These are phyloP conservation scores for Gymnopilus dilepis DNA, from an alignment of 768 basidiomycete genomes.

Conservation along the genomic window DNA sequence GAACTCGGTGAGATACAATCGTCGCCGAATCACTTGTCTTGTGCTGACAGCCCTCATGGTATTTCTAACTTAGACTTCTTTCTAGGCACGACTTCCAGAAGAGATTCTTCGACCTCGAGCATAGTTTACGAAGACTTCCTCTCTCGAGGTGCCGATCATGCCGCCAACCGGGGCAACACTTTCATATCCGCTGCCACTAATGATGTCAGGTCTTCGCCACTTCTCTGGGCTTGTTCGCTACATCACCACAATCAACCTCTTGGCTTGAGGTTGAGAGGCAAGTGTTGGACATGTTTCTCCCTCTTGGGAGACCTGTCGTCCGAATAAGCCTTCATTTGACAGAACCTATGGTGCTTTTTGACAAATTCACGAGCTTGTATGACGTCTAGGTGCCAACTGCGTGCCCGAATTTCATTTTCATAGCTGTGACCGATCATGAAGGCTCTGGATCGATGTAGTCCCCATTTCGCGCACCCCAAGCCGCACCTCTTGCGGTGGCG, in stretches of 20 bases:
- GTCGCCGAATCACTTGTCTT: not conserved
- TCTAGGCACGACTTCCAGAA: not conserved
- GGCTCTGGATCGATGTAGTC: not conserved
- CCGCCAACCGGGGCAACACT: too few relatives aligned
- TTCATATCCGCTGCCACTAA: not conserved
- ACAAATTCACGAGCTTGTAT: not conserved
- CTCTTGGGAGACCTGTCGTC: not conserved
- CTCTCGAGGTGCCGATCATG: too few relatives aligned
- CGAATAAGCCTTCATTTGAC: not conserved
- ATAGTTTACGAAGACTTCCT: too few relatives aligned
- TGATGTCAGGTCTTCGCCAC: not conserved
- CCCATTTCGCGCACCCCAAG: not conserved
- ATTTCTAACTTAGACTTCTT: not conserved
- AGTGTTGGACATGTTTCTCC: too few relatives aligned
- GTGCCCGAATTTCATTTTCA: not conserved
- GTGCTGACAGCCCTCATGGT: too few relatives aligned
- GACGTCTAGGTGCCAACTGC: slow-evolving; percentile 1
- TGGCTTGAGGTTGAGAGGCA: too few relatives aligned
- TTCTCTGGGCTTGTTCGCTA: too few relatives aligned
- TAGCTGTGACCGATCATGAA: too few relatives aligned
- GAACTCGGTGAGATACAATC: not conserved
- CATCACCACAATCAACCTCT: too few relatives aligned
- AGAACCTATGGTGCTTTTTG: not conserved
- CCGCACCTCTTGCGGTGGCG: not conserved
- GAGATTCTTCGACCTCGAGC: not conserved